Evolutionary conservation across 192 early-diverging fungal genomes (phyloP), one percentile per base, ranked within the genome.

Genomic region (Umbelopsis sp.): DNA sequence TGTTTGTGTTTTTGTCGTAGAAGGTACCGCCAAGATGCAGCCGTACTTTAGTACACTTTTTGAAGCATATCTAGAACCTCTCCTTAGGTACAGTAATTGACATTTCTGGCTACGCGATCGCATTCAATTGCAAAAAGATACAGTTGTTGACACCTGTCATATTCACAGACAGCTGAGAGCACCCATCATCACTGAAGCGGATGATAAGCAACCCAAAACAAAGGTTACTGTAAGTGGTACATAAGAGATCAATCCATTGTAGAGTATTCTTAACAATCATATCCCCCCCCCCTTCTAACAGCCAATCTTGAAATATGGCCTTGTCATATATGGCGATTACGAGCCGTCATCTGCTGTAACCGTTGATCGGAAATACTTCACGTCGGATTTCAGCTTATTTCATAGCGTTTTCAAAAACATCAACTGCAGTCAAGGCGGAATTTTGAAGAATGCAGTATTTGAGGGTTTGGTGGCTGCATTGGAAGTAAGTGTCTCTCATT

Each of bases 401-500:
- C 76, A 83, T 12, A 70, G 76, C 2, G 77, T 85, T 13, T 66
- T 88, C 22, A 73, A 76, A 44, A 69, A 52, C 11, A 82, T 88
- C 41, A 48, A 21, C 15, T 90, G 83, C 74, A 70, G 78, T 23
- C 71, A 85, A 55, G 87, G 86, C 15, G 84, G 85, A 13, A 84
- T 87, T 23, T 69, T 87, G 20, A 69, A 79, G 6, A 86, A 90
- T 75, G 89, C 89, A 11, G 83, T 88, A 12, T 77, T 77, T 16
- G 89, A 90, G 52, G 89, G 89, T 11, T 72, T 90, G 18, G 87
- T 87, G 18, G 85, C 82, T 20, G 89, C 87, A 9, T 68, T 90
- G 30, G 89, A 90, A 78, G 85, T 87, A 78, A 47, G 33, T 65
- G 23, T 22, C n/a, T 9, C 23, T 10, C 2, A 4, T 1, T 11